phyloP scores from a whole-genome alignment of 164 flowering plant species.

The Vitis rupestris region DNA sequence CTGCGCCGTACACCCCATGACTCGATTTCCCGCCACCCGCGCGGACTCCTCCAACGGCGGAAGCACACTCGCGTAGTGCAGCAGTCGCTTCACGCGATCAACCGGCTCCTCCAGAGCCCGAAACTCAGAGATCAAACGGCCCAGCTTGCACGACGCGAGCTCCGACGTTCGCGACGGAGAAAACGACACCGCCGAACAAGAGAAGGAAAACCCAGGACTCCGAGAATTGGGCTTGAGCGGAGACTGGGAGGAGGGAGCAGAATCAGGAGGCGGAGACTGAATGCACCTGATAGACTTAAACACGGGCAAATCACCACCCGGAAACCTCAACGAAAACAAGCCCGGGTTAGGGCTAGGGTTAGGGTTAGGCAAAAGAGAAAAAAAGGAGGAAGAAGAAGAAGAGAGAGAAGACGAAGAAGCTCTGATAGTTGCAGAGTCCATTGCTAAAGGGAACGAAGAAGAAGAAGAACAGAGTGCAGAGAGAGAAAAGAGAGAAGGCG shows the following conservation, averaged over 20 bases:
- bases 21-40: conserved; percentile 52
- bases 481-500: neutral
- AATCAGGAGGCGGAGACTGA: conserved; percentile 18
- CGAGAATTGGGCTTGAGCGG: conserved; percentile 1
- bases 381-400: conserved; percentile 19
- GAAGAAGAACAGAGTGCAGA: neutral
- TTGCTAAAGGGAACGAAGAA: neutral
- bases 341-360: conserved; percentile 5
- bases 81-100: conserved; percentile 71
- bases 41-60: conserved; percentile 43
- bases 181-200: conserved; percentile 38
- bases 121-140: conserved; percentile 53
- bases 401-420: conserved; percentile 23
- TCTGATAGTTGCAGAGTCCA: conserved; percentile 35
- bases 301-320: neutral
- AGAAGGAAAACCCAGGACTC: conserved; percentile 17
- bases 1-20: conserved; percentile 89
- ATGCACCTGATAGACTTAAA: conserved; percentile 21
- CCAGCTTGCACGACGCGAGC: conserved; percentile 31
- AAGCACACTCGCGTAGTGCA: conserved; percentile 56
- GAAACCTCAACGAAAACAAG: neutral
- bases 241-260: conserved; percentile 5
- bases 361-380: conserved; percentile 16
- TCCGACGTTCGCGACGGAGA: conserved; percentile 27
- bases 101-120: conserved; percentile 53